Base-by-base conservation (phyloP, 83 land plant species). In the Isoetes engelmannii region DNA sequence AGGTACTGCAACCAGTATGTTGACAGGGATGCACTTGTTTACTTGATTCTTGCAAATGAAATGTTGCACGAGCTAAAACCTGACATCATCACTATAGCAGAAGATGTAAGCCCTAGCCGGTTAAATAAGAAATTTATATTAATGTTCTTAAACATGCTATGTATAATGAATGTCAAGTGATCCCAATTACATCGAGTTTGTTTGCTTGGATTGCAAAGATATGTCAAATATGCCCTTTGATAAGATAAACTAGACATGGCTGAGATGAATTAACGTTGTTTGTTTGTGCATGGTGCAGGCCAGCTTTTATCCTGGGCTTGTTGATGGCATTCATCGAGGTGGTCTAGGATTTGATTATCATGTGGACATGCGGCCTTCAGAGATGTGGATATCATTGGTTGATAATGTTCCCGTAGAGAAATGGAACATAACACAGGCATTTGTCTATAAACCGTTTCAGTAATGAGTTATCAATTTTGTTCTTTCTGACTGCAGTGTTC, bases 1-100 rank as follows among this genome's bases (percentile, higher is more conserved):
- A 94, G 98, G 71, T 90, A 80, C 69, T 90, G 97, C 69, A 90
- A 90, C 68, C 96, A 90, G 70, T 94, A 90, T 83, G 97, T 94
- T 54, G 96, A 90, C 73, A 85, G 67, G 69, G 99, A 94, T 71
- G 99, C 99, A 18, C 76, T 81, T 43, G 61, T 82, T 15, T 94
- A 94, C 71, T 78, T 94, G 51, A 83, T 85, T 50, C 78, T 90
- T 65, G 99, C 93, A 59, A 94, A 94, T 79, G 93, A 94, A 73
- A 81, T 90, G 79, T 76, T 94, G 54, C 99, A 90, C 76, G 73
- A 73, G 67, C 80, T 94, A 59, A 78, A 88, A 78, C 99, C 99
- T 60, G 61, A 81, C 75, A 88, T 94, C 28, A 73, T 94, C 19
- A 94, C 98, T 37, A 90, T 94, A 77, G 99, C 96, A 46, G 99